These are phyloP conservation scores for Globisporangium nagaii DNA, from an alignment of 352 stramenopile genomes.

Conservation along the genomic window DNA sequence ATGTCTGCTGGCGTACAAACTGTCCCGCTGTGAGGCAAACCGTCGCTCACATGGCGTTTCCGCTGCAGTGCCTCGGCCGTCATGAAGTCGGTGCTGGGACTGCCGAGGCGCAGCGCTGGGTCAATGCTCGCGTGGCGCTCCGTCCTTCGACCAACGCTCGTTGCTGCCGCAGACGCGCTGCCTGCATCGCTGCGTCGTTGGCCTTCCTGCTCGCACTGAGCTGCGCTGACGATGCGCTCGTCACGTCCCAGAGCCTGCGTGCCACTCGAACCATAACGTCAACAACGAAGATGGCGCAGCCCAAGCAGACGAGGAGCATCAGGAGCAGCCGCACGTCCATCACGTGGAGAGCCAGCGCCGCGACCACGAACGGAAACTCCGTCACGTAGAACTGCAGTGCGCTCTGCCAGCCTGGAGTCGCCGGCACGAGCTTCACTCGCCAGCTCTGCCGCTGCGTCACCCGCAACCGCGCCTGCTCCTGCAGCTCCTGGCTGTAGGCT, in stretches of 20 bases:
- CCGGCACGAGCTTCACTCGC: constrained; percentile 3
- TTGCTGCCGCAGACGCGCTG: constrained; percentile 33
- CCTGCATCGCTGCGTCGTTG: constrained; percentile 74
- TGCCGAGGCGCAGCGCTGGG: neutral
- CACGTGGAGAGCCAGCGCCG: constrained; percentile 10
- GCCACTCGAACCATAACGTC: constrained; percentile 14
- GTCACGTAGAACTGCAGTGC: constrained; percentile 24
- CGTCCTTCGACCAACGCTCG: constrained; percentile 10
- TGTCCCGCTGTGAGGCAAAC: neutral
- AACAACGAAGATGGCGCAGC: constrained; percentile 21
- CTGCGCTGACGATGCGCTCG: constrained; percentile 52
- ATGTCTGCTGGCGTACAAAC: neutral
- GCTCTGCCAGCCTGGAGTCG: neutral
- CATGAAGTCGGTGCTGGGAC: neutral
- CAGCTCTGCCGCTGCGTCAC: constrained; percentile 10
- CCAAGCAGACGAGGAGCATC: constrained; percentile 19
- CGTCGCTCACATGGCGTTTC: no score
- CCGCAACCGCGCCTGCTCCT: constrained; percentile 18
- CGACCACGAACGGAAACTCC: constrained; percentile 22
- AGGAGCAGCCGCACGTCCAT: constrained; percentile 19
- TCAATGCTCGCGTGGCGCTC: neutral
- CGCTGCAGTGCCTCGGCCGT: no score
- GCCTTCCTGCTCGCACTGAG: neutral
- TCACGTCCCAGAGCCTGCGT: neutral
- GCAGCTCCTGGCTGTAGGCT: constrained; percentile 22